Conservation (phyloP, 2,329 filamentous ascomycete genomes). For the Rasamsonia emersonii region DNA sequence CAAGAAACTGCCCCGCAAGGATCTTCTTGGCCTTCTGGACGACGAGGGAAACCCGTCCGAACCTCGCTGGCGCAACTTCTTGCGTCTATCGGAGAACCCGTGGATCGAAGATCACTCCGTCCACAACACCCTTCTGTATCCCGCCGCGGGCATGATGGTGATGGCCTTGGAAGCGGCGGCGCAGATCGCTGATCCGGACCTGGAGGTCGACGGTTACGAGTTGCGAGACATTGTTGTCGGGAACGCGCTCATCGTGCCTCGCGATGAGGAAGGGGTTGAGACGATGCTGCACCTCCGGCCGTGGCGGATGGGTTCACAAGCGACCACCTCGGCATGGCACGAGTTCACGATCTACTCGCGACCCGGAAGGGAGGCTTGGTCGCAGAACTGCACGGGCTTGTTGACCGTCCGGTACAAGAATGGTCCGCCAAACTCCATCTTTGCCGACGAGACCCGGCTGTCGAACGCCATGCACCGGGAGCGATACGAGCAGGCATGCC, state of each 20-base stretch:
- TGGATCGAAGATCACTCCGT: constrained; percentile 27
- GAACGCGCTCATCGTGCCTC: not conserved
- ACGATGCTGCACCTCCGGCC: not conserved
- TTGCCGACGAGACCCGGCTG: no score
- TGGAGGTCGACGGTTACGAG: not conserved
- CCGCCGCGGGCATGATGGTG: constrained; percentile 14
- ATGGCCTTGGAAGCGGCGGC: constrained; percentile 18
- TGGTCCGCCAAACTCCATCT: no score
- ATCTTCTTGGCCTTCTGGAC: not conserved
- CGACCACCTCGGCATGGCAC: not conserved
- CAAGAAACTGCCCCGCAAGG: not conserved
- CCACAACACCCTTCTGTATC: constrained; percentile 21
- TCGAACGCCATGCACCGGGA: no score
- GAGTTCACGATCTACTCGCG: not conserved
- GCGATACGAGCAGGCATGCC: no score
- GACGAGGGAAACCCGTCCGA: constrained; percentile 7
- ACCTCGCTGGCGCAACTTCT: constrained; percentile 19
- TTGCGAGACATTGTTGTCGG: not conserved
- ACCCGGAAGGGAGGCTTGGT: not conserved
- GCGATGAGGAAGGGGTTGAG: not conserved
- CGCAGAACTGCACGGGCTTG: no score
- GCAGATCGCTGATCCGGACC: constrained; percentile 3
- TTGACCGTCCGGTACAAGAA: no score
- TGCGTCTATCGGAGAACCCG: constrained; percentile 17
- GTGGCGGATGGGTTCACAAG: not conserved